Base-by-base conservation (phyloP, 2,329 filamentous ascomycete species). In the Trichoderma sp. region DNA sequence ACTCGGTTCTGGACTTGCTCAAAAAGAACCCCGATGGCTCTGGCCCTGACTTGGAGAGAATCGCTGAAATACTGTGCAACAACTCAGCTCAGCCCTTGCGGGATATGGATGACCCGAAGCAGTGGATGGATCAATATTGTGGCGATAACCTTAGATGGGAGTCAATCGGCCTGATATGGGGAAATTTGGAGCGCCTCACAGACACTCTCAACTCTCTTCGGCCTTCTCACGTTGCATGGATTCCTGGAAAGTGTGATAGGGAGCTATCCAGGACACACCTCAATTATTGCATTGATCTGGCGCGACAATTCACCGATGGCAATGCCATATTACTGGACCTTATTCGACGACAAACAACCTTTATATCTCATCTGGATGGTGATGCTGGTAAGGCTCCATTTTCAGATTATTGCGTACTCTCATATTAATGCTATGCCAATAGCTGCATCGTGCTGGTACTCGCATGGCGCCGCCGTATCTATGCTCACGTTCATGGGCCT, bases 121-220 rank as follows among this genome's bases (percentile, higher is more conserved):
- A 73, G n/a, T 84, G 82, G 81, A 72, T 80, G 1, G 74, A 72
- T 2, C 80, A 83, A 47, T 81, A 83, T 60, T 76, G 75, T 0
- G 81, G 81, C 0, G 70, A 70, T 0, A 79, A 78, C n/a, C 73
- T 82, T 29, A 77, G 83, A 1, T 85, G 83, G 83, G 83, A 85
- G 66, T 78, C 80, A 0, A 70, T 85, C 1, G 82, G 82, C 0
- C 83, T 47, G 35, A 68, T 63, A 16, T 70, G 61, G 57, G 56
- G 27, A 21, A 63, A 71, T 27, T 33, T 70, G 43, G 64, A 67
- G 64, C 64, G 64, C 24, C 35, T 66, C 13, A n/a, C 49, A 11
- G 43, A 35, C 16, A 62, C 59, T 29, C 31, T 58, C 24, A 52
- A 47, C 27, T 35, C 55, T 11, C 52, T 67, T 5, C 40, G 55